phyloP scores from a whole-genome alignment of 345 rosid species.

The Sonneratia caseolaris region DNA sequence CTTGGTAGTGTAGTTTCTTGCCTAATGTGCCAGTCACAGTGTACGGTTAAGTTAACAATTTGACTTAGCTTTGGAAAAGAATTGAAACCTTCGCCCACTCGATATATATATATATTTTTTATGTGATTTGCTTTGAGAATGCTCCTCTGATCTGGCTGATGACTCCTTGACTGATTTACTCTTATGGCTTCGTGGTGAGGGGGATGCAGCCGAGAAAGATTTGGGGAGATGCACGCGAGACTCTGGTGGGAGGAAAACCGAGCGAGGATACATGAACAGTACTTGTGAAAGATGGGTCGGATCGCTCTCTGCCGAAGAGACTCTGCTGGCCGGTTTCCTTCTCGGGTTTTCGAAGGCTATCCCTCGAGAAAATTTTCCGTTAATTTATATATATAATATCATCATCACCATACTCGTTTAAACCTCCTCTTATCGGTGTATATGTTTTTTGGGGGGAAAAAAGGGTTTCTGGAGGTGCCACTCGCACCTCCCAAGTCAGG shows the following conservation, averaged over 20 bases:
- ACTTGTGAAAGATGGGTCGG: slow-evolving; percentile 37
- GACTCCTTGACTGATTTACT: too few species aligned
- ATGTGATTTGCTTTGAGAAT: too few species aligned
- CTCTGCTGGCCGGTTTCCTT: neutral
- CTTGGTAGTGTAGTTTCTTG: too few species aligned
- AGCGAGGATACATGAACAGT: slow-evolving; percentile 83
- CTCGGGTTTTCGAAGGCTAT: neutral
- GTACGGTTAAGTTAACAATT: neutral
- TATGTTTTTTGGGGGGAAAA: neutral
- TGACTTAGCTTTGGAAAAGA: neutral
- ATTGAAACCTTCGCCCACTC: neutral
- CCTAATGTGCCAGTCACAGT: too few species aligned
- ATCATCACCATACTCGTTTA: neutral
- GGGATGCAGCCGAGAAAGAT: slow-evolving; percentile 76
- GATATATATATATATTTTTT: too few species aligned
- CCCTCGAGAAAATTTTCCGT: neutral
- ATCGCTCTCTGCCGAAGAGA: neutral
- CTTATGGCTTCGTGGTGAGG: too few species aligned
- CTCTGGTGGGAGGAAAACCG: slow-evolving; percentile 99
- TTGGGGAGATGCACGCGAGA: slow-evolving; percentile 94
- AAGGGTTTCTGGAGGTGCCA: neutral
- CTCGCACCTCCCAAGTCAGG: neutral
- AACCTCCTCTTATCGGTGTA: neutral
- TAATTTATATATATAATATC: neutral
- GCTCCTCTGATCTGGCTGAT: too few species aligned